These are phyloP conservation scores for Phellinidium pouzarii DNA, from an alignment of 1,284 basidiomycete genomes.

Conservation along the genomic window DNA sequence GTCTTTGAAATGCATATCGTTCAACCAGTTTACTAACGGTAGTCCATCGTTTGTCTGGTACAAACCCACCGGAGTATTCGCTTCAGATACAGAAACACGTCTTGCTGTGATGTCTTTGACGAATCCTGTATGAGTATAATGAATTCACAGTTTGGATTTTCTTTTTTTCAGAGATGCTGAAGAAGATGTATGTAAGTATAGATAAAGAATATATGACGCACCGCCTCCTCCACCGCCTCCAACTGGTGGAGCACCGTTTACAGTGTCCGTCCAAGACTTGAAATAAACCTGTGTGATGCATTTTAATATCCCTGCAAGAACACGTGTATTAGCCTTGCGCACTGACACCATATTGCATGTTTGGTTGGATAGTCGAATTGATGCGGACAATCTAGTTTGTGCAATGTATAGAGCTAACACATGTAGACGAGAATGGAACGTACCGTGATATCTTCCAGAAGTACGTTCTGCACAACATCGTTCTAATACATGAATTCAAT, in stretches of 20 bases:
- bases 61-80: slow-evolving; percentile 40
- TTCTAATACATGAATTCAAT: slow-evolving; percentile 26
- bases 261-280: slow-evolving; percentile 55
- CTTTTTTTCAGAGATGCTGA: background rate
- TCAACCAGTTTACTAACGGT: slow-evolving; percentile 28
- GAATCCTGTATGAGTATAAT: slow-evolving; percentile 32
- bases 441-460: slow-evolving; percentile 35
- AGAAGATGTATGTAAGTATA: background rate
- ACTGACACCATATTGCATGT: slow-evolving; percentile 44
- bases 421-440: background rate
- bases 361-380: slow-evolving; percentile 42
- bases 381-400: slow-evolving; percentile 39
- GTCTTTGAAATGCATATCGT: background rate
- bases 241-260: slow-evolving; percentile 51
- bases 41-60: slow-evolving; percentile 49
- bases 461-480: slow-evolving; percentile 53
- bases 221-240: slow-evolving; percentile 57
- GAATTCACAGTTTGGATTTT: too few relatives aligned
- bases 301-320: slow-evolving; percentile 50
- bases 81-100: slow-evolving; percentile 42
- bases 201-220: slow-evolving; percentile 41
- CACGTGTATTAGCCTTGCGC: slow-evolving; percentile 55
- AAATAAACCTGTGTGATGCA: slow-evolving; percentile 52
- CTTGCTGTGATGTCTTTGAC: slow-evolving; percentile 43
- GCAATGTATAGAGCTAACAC: background rate